Evolutionary conservation across 176 grass and related monocot genomes (phyloP), one percentile per base, ranked within the genome.

Genomic region (Paspalum vaginatum): DNA sequence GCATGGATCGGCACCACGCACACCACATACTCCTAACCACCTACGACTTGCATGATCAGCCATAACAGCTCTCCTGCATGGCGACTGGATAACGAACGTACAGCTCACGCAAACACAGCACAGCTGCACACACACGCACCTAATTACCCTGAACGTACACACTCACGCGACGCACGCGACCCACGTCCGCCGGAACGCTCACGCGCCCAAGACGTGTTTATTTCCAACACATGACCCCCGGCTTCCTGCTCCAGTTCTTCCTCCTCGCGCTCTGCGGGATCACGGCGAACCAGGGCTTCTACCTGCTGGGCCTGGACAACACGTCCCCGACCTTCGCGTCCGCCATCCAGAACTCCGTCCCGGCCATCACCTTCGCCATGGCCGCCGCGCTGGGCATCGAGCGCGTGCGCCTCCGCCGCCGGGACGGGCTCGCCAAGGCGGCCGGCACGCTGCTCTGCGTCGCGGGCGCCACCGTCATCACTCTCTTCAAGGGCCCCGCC

Each of bases 311-410:
- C 3, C 78, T 97, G 7, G 95, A 97, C 65, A 81, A 97, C 83
- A 97, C 95, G 1, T 94, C 95, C 1, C 95, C 95, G 0, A 97
- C 95, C 9, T 97, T 97, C 68, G 95, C 95, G 17, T 97, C 95
- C 6, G 95, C 95, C 5, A 97, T 97, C 75, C 95, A 97, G 70
- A 97, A 97, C 87, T 97, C 95, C 2, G 92, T 97, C 27, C 95
- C 95, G 2, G 95, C 95, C 61, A 88, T 97, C 91, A 97, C 95
- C 83, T 94, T 97, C 86, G 86, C 85, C 64, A 94, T 97, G 95
- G 95, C 95, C 6, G 95, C 89, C 6, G 85, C 84, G 24, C 85
- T 97, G 5, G 77, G 95, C 48, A 97, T 97, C 68, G 95, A 97
- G 74, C 90, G 92, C 43, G 95, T 97, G 1, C 87, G 91, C 0